Base-by-base conservation (phyloP, 306 rosid genomes). In the Vigna reflexopilosa region DNA sequence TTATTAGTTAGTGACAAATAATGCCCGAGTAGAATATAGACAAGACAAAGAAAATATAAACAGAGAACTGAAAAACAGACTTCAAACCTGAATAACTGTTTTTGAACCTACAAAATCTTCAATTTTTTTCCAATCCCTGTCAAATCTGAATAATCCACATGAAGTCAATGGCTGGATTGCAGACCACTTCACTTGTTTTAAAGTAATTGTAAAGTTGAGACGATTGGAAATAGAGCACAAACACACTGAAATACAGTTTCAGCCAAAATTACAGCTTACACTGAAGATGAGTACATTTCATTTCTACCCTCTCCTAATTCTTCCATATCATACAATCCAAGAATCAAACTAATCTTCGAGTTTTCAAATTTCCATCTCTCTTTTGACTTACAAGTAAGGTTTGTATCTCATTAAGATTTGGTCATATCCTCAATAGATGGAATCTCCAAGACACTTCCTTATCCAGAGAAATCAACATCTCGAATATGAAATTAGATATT, bases 91-190 rank as follows among this genome's bases (percentile, higher is more conserved):
- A 87, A 90, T 89, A 45, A 93, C 97, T 2, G 97, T 89, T 66
- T 93, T 93, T 24, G 96, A 90, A 86, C 93, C 97, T 10, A 93
- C 93, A 81, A 89, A 90, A 74, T 90, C 97, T 87, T 92, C 96
- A 81, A 92, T 92, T 75, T 92, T 92, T 80, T 92, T 92, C 97
- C 97, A 92, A 87, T 92, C 97, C 59, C 97, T 87, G 72, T 92
- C 97, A 82, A 92, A 92, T 80, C 97, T 90, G 77, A 80, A 72
- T 64, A 55, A 70, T 22, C 40, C 76, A 34, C 15, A 74, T 40
- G 11, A 57, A 34, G 17, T 64, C 45, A 82, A 69, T 24, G 67
- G 58, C 45, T 20, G 49, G 2, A 55, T 66, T 56, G 67, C 48
- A 57, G 55, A 75, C 47, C 14, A 36, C 24, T 26, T 69, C 40